phyloP scores from a whole-genome alignment of 2,329 filamentous ascomycete genomes.

The Fusarium camptoceras region DNA sequence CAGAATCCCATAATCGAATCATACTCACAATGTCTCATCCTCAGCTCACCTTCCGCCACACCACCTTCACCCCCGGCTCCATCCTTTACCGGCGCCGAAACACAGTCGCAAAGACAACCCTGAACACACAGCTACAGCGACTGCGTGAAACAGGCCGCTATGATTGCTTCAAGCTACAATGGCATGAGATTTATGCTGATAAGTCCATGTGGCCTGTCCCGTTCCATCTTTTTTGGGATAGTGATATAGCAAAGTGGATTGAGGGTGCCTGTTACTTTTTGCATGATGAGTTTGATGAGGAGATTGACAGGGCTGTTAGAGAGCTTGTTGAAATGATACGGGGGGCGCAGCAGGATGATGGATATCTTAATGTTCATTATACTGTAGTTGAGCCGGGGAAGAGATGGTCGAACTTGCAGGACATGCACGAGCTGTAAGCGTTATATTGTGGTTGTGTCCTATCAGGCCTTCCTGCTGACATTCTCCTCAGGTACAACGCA shows the following conservation, averaged over 20 bases:
- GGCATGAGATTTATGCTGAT: slow-evolving; percentile 66
- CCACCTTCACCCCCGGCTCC: slow-evolving; percentile 3
- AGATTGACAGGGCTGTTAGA: slow-evolving; percentile 30
- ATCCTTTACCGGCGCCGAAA: slow-evolving; percentile 2
- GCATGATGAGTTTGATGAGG: slow-evolving; percentile 8
- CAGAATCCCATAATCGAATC: not conserved
- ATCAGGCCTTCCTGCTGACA: accelerated
- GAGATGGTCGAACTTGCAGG: slow-evolving; percentile 68
- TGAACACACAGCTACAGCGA: slow-evolving; percentile 61
- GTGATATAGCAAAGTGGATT: slow-evolving; percentile 39
- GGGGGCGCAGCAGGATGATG: slow-evolving; percentile 67
- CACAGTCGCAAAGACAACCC: slow-evolving; percentile 16
- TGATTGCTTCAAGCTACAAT: slow-evolving; percentile 68
- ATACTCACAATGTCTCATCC: slow-evolving; percentile 27
- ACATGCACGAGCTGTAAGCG: slow-evolving; percentile 70
- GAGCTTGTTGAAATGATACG: slow-evolving; percentile 69
- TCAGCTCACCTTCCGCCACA: slow-evolving; percentile 23
- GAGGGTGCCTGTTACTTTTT: slow-evolving; percentile 35
- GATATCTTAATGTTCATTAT: slow-evolving; percentile 73
- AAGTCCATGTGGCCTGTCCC: slow-evolving; percentile 65
- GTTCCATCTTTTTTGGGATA: slow-evolving; percentile 72
- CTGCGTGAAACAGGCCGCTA: slow-evolving; percentile 65
- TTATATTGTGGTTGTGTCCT: not conserved
- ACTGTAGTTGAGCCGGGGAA: slow-evolving; percentile 67
- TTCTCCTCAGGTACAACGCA: slow-evolving; percentile 62